Evolutionary conservation across 2,329 filamentous ascomycete genomes (phyloP).

Genomic region (Xenoacremonium recifei): DNA sequence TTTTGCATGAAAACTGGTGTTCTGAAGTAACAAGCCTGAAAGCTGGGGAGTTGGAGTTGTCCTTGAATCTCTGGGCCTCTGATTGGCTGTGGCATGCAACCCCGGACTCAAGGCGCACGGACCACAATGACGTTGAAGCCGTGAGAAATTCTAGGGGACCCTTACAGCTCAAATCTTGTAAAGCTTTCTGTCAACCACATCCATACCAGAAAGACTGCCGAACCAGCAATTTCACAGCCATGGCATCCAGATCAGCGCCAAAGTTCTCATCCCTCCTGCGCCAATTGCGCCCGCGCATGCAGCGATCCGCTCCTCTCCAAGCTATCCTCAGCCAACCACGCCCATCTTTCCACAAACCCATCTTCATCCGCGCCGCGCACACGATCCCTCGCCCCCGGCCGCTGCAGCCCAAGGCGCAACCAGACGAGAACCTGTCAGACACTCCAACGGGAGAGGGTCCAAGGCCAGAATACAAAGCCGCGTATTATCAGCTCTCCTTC

Average conservation of each 20-base stretch:
- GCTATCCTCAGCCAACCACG: constrained; percentile 6
- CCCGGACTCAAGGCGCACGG: background rate
- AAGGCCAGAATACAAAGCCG: constrained; percentile 38
- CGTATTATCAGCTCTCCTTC: constrained; percentile 84
- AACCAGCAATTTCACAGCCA: constrained; percentile 10
- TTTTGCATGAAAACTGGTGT: too few relatives aligned
- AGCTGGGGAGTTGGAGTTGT: background rate
- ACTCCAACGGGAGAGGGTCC: constrained; percentile 27
- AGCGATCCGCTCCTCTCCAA: constrained; percentile 14
- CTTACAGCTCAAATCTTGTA: background rate
- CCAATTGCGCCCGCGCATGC: constrained; percentile 14
- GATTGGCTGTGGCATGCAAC: too few relatives aligned
- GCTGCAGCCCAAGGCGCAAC: constrained; percentile 5
- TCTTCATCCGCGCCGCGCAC: constrained; percentile 30
- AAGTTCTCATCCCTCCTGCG: constrained; percentile 16
- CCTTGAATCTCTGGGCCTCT: too few relatives aligned
- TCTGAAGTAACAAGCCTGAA: too few relatives aligned
- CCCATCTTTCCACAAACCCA: constrained; percentile 10
- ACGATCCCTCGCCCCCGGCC: constrained; percentile 35
- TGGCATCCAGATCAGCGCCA: constrained; percentile 28
- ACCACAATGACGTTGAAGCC: background rate
- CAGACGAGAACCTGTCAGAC: constrained; percentile 10
- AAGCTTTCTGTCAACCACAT: background rate
- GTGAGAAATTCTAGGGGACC: background rate
- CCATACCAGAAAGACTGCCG: background rate